Base-by-base conservation (phyloP, 2,329 filamentous ascomycete species). In the Colletotrichum camelliae region DNA sequence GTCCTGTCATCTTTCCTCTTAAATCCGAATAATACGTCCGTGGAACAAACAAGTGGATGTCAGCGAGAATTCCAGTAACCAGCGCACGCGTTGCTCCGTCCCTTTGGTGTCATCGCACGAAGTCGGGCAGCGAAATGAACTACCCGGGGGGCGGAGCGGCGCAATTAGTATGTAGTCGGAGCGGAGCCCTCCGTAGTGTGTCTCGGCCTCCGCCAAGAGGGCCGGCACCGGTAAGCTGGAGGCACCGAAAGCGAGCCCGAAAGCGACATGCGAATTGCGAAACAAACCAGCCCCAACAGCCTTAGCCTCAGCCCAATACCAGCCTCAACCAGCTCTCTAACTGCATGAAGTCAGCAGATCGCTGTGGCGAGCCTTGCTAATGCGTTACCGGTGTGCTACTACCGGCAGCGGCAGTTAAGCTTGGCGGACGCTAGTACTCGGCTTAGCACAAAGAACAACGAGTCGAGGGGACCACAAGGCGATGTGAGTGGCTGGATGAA, bases 201-300 rank as follows among this genome's bases (percentile, higher is more conserved):
- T 24, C 9, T 43, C 35, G 52, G 29, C 37, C 8, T 68, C 35
- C 33, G 18, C 18, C 15, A 60, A 31, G 39, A 13, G n/a, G 10
- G 31, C 55, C 55, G 37, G 55, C 12, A 27, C 61, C 39, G 68
- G 21, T 33, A 9, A 39, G 4, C n/a, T 12, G 12, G 33, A 21
- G 29, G 16, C 29, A n/a, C 62, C 69, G 73, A 75, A 67, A 48
- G 55, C 69, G 73, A 75, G n/a, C 43, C 33, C 70, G 70, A 75
- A 37, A 65, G 60, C 70, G 57, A 68, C 21, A 13, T 48, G 57
- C 29, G 18, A 43, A 43, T 39, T 29, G 37, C 5, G 15, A 18
- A 37, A 27, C 15, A n/a, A 5, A 27, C 35, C n/a, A 24, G 7
- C 69, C 33, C 15, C 24, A n/a, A 18, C 35, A n/a, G 21, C 62